Percentiles rank a stretch among this genome's conserved stretches.
phyloP scores from a whole-genome alignment of 2,329 filamentous ascomycete genomes.

The Gyromitra esculenta region DNA sequence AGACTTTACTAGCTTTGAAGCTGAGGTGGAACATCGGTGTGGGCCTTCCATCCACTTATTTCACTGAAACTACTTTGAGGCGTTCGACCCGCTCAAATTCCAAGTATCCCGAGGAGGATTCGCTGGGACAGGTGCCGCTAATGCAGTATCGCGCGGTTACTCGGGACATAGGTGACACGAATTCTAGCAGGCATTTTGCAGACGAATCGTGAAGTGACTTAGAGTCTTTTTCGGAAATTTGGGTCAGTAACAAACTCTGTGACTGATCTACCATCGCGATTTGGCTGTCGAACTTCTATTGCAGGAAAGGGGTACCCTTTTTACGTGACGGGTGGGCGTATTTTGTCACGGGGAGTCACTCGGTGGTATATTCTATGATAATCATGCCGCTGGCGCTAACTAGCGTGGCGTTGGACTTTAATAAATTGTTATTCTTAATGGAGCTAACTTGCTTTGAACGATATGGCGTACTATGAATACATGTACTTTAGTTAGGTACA shows the following conservation, averaged over 20 bases:
- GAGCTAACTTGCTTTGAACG: no score
- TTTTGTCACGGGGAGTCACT: neutral
- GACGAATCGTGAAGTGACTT: neutral
- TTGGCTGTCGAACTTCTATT: neutral
- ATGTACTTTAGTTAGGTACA: no score
- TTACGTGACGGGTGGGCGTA: neutral
- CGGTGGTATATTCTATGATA: neutral
- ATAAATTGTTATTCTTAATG: no score
- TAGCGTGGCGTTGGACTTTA: no score
- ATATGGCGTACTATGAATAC: no score
- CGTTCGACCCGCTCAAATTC: neutral
- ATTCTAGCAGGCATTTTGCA: neutral
- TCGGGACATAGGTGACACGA: neutral
- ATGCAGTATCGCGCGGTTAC: neutral
- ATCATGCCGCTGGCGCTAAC: no score
- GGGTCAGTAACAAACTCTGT: neutral
- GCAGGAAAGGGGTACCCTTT: neutral
- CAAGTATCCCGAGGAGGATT: neutral
- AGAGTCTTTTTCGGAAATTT: neutral
- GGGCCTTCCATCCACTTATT: neutral
- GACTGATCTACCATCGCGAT: neutral
- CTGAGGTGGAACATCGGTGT: slow-evolving; percentile 5
- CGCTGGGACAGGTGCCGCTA: neutral
- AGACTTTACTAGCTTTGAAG: neutral
- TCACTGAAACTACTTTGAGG: neutral